These are phyloP conservation scores for Aspergillus biplanus DNA, from an alignment of 495 filamentous ascomycete species.

Conservation along the genomic window DNA sequence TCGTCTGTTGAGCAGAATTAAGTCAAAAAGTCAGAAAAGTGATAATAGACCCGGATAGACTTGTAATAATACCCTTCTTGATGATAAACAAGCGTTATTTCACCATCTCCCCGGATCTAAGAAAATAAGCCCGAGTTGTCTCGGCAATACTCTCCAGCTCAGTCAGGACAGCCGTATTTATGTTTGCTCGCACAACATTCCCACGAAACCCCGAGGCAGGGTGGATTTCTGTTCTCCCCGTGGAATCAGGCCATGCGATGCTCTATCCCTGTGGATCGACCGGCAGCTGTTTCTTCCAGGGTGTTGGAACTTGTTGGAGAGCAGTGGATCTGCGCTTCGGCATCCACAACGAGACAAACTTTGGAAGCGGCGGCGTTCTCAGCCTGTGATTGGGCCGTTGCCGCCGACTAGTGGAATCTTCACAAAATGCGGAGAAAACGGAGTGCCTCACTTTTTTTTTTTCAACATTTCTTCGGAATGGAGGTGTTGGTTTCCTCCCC, in stretches of 20 bases:
- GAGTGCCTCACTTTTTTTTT: not conserved
- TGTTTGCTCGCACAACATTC: slow-evolving; percentile 8
- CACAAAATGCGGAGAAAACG: not conserved
- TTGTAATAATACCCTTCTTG: too few relatives aligned
- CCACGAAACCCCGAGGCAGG: slow-evolving; percentile 4
- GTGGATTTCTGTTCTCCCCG: too few relatives aligned
- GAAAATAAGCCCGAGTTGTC: too few relatives aligned
- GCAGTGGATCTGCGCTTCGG: too few relatives aligned
- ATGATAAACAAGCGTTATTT: too few relatives aligned
- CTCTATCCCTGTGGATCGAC: not conserved
- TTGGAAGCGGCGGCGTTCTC: not conserved
- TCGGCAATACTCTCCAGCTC: slow-evolving; percentile 18
- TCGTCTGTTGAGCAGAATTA: not conserved
- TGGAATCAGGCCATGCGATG: not conserved
- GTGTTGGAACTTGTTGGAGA: too few relatives aligned
- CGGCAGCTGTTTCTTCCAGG: too few relatives aligned
- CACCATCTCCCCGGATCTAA: too few relatives aligned
- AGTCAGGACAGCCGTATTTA: too few relatives aligned
- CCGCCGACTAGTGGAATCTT: slow-evolving; percentile 11
- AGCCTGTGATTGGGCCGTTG: slow-evolving; percentile 1
- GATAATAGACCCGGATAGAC: too few relatives aligned
- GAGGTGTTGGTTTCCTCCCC: not conserved
- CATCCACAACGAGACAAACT: too few relatives aligned
- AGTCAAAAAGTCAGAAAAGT: too few relatives aligned
- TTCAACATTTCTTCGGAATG: not conserved